Evolutionary conservation across 106 monocot genomes (phyloP), one percentile per base, ranked within the genome.

Genomic region (Dendrobium nobile): DNA sequence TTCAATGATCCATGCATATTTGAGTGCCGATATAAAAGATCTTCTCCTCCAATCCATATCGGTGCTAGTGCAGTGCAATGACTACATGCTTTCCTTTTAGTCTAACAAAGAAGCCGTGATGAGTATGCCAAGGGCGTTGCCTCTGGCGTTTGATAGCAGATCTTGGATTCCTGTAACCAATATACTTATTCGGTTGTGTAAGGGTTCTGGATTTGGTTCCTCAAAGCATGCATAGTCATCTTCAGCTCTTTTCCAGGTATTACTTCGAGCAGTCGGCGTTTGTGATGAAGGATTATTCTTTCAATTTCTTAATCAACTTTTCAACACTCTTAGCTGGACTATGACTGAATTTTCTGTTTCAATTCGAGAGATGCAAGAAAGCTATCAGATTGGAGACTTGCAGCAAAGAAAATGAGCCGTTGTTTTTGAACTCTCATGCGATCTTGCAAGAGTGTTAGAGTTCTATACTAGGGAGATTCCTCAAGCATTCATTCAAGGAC

Each of bases 271-370:
- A 42, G 79, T 85, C 28, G 95, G 98, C 67, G 61, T 88, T 47
- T 80, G 87, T 54, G 91, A 99, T 86, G 91, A 95, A 80, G 86
- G 73, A 82, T 80, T 99, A 47, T 91, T 95, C 72, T 91, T 89
- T 59, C 88, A 88, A 82, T 99, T 99, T 47, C 98, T 99, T 20
- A 99, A 99, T 82, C 87, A 87, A 54, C 87, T 99, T 80, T 99
- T 99, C 85, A 99, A 99, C 83, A 99, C 89, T 47, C 95, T 99
- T 44, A 95, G 98, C 79, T 95, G 95, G 98, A 91, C 92, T 22
- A 95, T 99, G 91, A 99, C 98, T 17, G 98, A 99, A 82, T 99
- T 95, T 68, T 95, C 98, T 67, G 87, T 99, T 84, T 91, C 95
- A 43, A 83, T 99, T 81, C 87, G 92, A 67, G 98, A 99, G 80